Conservation (phyloP, 192 early-diverging fungal genomes). For the Gonapodya prolifera region DNA sequence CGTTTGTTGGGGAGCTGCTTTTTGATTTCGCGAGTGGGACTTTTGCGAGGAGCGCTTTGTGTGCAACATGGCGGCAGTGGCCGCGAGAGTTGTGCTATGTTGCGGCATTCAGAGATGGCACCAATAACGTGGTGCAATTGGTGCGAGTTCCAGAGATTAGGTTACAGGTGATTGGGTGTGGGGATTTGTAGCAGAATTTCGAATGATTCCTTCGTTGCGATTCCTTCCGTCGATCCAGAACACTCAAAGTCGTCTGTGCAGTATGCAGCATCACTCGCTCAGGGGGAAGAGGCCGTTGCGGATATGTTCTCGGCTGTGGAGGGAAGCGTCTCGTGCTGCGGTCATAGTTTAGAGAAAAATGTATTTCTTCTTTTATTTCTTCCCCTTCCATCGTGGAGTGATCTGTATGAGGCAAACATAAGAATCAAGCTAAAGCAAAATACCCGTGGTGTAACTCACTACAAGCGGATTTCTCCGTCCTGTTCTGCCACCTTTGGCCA, state of each 20-base stretch:
- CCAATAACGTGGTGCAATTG: no score
- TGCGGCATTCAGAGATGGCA: background rate
- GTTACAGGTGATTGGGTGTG: no score
- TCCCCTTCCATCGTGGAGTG: background rate
- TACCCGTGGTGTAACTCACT: background rate
- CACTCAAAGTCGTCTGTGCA: background rate
- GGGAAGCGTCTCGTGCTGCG: no score
- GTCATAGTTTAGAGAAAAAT: background rate
- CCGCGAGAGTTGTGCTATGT: background rate
- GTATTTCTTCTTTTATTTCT: background rate
- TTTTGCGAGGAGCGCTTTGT: background rate
- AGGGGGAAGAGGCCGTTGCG: background rate
- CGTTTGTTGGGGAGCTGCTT: background rate
- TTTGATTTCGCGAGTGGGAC: background rate
- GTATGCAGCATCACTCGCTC: background rate
- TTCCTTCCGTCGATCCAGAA: background rate
- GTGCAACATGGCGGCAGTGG: background rate
- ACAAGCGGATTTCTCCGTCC: background rate
- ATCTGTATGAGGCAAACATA: background rate
- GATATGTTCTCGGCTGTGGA: no score
- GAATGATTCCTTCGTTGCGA: no score
- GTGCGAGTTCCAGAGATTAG: no score
- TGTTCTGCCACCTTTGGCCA: background rate
- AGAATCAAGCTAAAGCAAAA: background rate
- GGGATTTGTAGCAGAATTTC: background rate